Percentiles rank a stretch among this genome's conserved stretches.
Conservation (phyloP, 768 basidiomycete species). For the Tylopilus sp. region DNA sequence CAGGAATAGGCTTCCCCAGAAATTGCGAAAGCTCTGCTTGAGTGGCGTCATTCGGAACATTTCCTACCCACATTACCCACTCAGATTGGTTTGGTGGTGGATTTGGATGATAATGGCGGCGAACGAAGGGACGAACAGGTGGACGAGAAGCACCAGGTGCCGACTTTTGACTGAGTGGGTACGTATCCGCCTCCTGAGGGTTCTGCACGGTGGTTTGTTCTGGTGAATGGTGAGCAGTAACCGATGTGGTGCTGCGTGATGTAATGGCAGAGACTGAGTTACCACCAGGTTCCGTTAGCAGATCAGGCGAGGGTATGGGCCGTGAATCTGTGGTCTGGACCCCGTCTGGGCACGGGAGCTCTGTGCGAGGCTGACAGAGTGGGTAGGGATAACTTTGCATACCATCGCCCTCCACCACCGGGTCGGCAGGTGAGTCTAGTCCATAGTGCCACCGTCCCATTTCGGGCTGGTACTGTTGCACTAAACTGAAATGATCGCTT, state of each 20-base stretch:
- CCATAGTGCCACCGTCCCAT: no score
- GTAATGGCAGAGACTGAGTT: neutral
- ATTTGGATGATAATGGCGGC: constrained; percentile 65
- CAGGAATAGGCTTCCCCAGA: constrained; percentile 47
- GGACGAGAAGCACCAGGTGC: constrained; percentile 4
- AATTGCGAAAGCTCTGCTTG: constrained; percentile 86
- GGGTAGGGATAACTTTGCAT: constrained; percentile 29
- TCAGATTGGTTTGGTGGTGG: constrained; percentile 74
- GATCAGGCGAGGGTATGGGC: constrained; percentile 9
- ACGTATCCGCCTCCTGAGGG: neutral
- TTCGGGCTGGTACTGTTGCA: no score
- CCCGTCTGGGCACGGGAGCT: constrained; percentile 18
- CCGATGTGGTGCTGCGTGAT: neutral
- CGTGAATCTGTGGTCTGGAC: constrained; percentile 14
- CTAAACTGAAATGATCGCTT: no score
- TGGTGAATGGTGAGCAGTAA: neutral
- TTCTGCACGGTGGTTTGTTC: constrained; percentile 3
- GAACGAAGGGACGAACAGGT: constrained; percentile 34
- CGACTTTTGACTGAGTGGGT: neutral
- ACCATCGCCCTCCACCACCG: no score
- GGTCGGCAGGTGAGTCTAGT: no score
- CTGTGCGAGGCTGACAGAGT: constrained; percentile 9
- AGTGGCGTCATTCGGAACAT: constrained; percentile 79
- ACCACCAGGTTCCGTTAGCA: neutral
- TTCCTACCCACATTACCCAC: constrained; percentile 97